Evolutionary conservation across 306 rosid genomes (phyloP).

Genomic region (Citrullus colocynthis): DNA sequence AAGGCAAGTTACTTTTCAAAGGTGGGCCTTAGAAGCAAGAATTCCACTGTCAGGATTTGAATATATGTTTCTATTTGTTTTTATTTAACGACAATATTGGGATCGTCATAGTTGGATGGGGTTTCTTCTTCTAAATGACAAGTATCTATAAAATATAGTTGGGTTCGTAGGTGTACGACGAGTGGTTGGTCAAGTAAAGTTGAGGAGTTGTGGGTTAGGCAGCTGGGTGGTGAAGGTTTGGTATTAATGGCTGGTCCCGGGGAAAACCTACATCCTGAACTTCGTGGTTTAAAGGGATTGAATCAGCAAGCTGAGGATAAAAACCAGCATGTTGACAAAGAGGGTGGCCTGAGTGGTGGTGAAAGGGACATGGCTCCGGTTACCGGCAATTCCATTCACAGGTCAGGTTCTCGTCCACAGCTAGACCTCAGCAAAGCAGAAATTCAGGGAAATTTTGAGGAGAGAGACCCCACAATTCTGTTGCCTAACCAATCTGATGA

Average conservation of each 20-base stretch:
- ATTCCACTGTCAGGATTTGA: neutral
- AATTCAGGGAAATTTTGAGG: conserved; percentile 70
- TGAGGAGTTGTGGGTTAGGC: conserved; percentile 34
- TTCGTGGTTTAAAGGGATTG: conserved; percentile 19
- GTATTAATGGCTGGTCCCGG: conserved; percentile 46
- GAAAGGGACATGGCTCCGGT: conserved; percentile 48
- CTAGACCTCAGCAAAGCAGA: conserved; percentile 95
- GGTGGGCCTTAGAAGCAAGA: neutral
- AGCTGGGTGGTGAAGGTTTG: conserved; percentile 16
- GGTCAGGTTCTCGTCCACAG: conserved; percentile 84
- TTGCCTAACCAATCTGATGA: conserved; percentile 97
- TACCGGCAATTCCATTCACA: conserved; percentile 57
- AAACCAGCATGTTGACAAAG: conserved; percentile 13
- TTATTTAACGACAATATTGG: neutral
- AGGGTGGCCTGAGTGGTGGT: conserved; percentile 24
- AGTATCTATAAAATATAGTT: neutral
- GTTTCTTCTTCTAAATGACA: neutral
- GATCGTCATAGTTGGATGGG: neutral
- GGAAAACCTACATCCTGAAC: conserved; percentile 31
- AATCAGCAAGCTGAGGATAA: conserved; percentile 15
- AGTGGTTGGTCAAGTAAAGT: conserved; percentile 16
- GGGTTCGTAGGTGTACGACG: neutral
- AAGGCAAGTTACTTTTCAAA: neutral
- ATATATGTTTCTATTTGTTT: neutral
- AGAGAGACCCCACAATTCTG: conserved; percentile 77